Conservation (phyloP, 2,329 filamentous ascomycete species). For the Pestalotiopsis fici region DNA sequence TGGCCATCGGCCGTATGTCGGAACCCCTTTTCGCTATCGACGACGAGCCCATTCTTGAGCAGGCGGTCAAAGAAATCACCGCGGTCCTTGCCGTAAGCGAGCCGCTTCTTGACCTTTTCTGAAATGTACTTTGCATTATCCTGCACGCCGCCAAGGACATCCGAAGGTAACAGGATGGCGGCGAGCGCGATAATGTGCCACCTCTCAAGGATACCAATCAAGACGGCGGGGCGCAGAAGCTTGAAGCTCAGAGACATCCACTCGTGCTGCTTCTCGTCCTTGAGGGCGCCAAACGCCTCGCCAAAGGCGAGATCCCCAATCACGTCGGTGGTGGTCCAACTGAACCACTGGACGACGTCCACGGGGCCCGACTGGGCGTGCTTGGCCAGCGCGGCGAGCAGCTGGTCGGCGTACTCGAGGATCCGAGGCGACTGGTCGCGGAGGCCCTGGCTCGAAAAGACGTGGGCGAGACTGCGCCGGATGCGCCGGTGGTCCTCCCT, state of each 20-base stretch:
- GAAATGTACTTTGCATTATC: neutral
- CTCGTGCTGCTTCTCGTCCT: constrained; percentile 8
- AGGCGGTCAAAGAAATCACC: constrained; percentile 5
- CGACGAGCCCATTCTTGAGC: neutral
- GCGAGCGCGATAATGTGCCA: neutral
- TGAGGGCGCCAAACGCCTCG: constrained; percentile 14
- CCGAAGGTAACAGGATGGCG: neutral
- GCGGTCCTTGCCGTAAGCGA: neutral
- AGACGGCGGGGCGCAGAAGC: constrained; percentile 9
- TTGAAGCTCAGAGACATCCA: constrained; percentile 8
- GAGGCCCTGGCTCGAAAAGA: constrained; percentile 15
- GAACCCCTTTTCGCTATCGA: neutral
- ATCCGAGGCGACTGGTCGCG: constrained; percentile 9
- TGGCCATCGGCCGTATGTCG: constrained; percentile 1
- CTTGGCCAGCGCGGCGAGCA: constrained; percentile 7
- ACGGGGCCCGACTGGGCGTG: constrained; percentile 6
- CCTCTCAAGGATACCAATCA: constrained; percentile 8
- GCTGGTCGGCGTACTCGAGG: neutral
- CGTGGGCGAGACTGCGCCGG: constrained; percentile 12
- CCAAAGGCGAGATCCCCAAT: constrained; percentile 19
- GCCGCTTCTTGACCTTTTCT: neutral
- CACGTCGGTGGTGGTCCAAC: constrained; percentile 13
- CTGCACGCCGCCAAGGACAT: neutral
- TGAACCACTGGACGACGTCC: constrained; percentile 17
- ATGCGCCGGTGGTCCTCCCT: constrained; percentile 12